Evolutionary conservation across 257 asterid genomes (phyloP).

Genomic region (Primulina tabacum): DNA sequence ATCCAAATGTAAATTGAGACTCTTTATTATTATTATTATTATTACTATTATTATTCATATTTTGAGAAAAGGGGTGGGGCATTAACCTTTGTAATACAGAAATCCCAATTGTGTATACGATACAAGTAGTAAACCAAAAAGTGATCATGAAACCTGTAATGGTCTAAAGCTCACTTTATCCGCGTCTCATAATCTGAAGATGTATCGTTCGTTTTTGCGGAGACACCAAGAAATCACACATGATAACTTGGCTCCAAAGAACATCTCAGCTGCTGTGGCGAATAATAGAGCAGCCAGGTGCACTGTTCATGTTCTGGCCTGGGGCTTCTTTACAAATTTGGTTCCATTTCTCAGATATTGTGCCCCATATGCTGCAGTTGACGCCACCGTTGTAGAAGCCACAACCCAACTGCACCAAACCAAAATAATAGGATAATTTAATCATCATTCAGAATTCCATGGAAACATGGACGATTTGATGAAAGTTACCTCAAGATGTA

Average conservation of each 20-base stretch:
- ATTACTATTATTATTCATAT: too few species aligned
- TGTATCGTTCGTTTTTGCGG: constrained; percentile 2
- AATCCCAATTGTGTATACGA: not conserved
- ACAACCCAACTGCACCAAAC: constrained; percentile 74
- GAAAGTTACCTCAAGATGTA: constrained; percentile 57
- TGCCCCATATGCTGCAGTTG: constrained; percentile 84
- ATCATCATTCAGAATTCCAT: not conserved
- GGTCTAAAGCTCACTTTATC: not conserved
- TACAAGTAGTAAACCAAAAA: not conserved
- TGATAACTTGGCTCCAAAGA: not conserved
- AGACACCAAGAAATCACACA: constrained; percentile 1
- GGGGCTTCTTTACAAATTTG: constrained; percentile 18
- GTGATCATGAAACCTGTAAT: not conserved
- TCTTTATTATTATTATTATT: too few species aligned
- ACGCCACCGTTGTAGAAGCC: constrained; percentile 70
- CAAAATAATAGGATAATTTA: constrained; percentile 20
- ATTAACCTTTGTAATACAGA: not conserved
- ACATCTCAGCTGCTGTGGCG: not conserved
- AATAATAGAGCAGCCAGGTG: not conserved
- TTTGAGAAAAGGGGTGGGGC: not conserved
- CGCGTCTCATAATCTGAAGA: not conserved
- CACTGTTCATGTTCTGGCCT: constrained; percentile 5
- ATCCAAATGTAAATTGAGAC: not conserved
- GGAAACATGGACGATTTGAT: not conserved
- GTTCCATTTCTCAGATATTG: constrained; percentile 58